Evolutionary conservation across 306 rosid genomes (phyloP), one percentile per base, ranked within the genome.

Genomic region (Betula pendula): DNA sequence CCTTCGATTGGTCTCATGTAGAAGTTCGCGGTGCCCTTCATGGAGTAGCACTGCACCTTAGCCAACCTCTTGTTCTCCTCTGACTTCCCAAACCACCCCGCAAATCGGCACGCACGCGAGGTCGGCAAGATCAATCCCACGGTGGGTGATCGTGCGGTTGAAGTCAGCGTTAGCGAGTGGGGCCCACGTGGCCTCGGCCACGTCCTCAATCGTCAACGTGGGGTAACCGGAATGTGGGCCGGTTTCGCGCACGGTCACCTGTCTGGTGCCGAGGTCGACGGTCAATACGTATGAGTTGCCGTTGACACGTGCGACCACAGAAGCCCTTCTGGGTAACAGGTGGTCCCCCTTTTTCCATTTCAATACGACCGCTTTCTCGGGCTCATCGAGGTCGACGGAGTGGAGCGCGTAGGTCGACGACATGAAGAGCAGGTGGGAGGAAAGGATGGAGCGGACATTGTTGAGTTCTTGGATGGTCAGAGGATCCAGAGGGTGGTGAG

Each of bases 1-100:
- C 97, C 98, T 81, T 94, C 98, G 40, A 94, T 90, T 4, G 98
- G 98, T 62, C 89, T 83, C 97, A 94, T 92, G 86, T 94, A 94
- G 85, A 94, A 94, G 67, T 94, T 94, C 11, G 83, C 96, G n/a
- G 93, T 92, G 47, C 81, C 97, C 44, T 94, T 70, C 68, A 38
- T 82, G 75, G 94, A 85, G 73, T 86, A 94, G 70, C 98, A 92
- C 78, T 90, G 97, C 4, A 94, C 90, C 80, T 94, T 94, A 22
- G 88, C 90, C 75, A 94, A 31, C 79, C 94, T 87, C 79, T 71
- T 75, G 19, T 82, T 84, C 75, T 88, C 89, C 74, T 94, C 86
- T 0, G 75, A 29, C 17, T 59, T 65, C 0, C 96, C 97, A 48
- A 85, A 94, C 98, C 97, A 94, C 0, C 98, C 97, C 25, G 89